phyloP scores from a whole-genome alignment of 2,329 filamentous ascomycete genomes.

The Alternaria alternata region DNA sequence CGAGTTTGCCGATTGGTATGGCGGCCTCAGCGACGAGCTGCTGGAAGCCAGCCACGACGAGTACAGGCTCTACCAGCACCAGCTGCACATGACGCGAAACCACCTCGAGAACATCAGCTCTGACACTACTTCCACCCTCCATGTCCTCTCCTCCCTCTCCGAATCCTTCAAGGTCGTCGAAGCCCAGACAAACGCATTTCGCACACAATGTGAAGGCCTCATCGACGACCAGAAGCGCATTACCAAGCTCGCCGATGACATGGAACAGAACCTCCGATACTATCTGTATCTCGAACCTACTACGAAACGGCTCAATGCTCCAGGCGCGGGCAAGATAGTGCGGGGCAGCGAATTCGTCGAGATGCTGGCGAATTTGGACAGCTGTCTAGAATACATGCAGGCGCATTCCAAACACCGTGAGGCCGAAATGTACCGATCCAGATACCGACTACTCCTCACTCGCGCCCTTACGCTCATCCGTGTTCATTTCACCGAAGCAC shows the following conservation, averaged over 20 bases:
- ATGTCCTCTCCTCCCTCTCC: constrained; percentile 79
- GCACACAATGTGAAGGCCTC: constrained; percentile 88
- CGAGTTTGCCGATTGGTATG: constrained; percentile 67
- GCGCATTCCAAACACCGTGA: constrained; percentile 85
- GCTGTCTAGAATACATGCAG: constrained; percentile 92
- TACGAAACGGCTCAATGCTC: constrained; percentile 88
- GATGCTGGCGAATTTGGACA: constrained; percentile 85
- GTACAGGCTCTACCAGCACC: constrained; percentile 84
- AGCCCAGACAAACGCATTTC: constrained; percentile 89
- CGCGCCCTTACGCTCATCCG: constrained; percentile 72
- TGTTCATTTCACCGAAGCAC: constrained; percentile 70
- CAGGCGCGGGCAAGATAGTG: constrained; percentile 85
- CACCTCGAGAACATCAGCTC: constrained; percentile 81
- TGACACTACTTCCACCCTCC: constrained; percentile 78
- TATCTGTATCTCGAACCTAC: constrained; percentile 94
- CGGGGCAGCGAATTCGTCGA: constrained; percentile 85
- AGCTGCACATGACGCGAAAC: constrained; percentile 79
- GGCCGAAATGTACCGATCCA: constrained; percentile 83
- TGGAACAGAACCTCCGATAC: constrained; percentile 90
- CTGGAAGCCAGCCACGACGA: constrained; percentile 84
- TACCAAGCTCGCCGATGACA: constrained; percentile 79
- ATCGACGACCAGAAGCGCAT: constrained; percentile 82
- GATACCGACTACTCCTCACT: constrained; percentile 83
- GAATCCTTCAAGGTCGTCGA: constrained; percentile 89
- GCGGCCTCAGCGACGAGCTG: constrained; percentile 69